Evolutionary conservation across 75 land plant genomes (phyloP), one percentile per base, ranked within the genome.

Genomic region (Sequoia sempervirens): DNA sequence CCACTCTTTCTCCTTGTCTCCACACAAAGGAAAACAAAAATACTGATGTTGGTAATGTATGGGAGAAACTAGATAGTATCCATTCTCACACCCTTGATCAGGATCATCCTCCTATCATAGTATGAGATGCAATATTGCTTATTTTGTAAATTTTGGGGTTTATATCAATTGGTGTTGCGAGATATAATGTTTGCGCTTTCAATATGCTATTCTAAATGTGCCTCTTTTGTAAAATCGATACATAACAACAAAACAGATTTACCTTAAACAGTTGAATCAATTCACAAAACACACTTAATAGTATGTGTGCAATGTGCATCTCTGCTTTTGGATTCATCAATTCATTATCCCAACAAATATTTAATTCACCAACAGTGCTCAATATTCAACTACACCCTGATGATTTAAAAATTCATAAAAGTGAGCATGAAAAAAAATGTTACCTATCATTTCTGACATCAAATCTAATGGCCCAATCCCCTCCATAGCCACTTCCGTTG

Each of bases 391-490:
- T 37, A 40, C 43, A 75, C 8, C 23, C 41, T 75, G 9, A 6
- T 37, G n/a, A 38, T 75, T 75, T 75, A 5, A 18, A 75, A 20
- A 37, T 18, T 18, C 18, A 34, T 14, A 32, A 38, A 20, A 38
- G 78, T 38, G 7, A 75, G 38, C 37, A 37, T 75, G 8, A 26
- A 75, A 40, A 75, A 17, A 56, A 0, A 4, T 4, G 23, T 61
- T 56, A 92, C 97, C 85, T 79, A 30, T 86, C 75, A 79, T 85
- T 90, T 80, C 82, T 81, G 80, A 85, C 88, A 80, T 92, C 87
- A 58, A 97, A 30, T 84, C 94, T 90, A 70, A 97, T 34, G 83
- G 93, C 92, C 99, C 99, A 97, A 75, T 97, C 98, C 66, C 98
- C 99, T 81, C 99, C 99, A 89, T 93, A 96, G 17, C 96, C 98